Conservation (phyloP, 495 filamentous ascomycete genomes). For the Aspergillus sclerotiicarbonarius region DNA sequence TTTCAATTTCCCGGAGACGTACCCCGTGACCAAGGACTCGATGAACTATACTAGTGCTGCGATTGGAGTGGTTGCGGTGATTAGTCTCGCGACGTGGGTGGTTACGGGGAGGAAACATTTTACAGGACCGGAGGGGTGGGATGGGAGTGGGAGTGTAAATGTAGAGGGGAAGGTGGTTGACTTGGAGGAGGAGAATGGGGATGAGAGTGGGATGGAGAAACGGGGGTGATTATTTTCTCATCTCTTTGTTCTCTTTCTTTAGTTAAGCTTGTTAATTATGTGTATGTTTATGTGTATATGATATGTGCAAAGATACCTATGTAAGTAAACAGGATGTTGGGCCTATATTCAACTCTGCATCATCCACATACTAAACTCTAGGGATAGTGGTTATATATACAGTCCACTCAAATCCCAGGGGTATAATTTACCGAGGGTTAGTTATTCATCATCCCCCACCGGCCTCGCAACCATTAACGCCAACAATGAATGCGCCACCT, state of each 20-base stretch:
- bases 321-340: background rate
- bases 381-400: too few relatives aligned
- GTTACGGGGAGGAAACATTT: constrained; percentile 50
- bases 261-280: too few relatives aligned
- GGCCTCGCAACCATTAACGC: constrained; percentile 18
- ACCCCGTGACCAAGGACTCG: constrained; percentile 47
- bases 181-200: background rate
- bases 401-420: too few relatives aligned
- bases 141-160: background rate
- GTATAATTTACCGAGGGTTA: too few relatives aligned
- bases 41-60: constrained; percentile 63
- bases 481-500: constrained; percentile 36
- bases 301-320: background rate
- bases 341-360: too few relatives aligned
- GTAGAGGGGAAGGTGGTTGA: background rate
- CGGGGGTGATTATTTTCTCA: background rate
- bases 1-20: constrained; percentile 55
- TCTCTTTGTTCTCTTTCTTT: too few relatives aligned
- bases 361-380: background rate
- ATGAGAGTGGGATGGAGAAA: background rate
- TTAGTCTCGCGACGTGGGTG: constrained; percentile 53
- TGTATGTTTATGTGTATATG: too few relatives aligned
- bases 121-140: constrained; percentile 42
- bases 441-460: too few relatives aligned
- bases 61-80: constrained; percentile 51